phyloP scores from a whole-genome alignment of 2,329 filamentous ascomycete genomes.

The Calycina herbarum region DNA sequence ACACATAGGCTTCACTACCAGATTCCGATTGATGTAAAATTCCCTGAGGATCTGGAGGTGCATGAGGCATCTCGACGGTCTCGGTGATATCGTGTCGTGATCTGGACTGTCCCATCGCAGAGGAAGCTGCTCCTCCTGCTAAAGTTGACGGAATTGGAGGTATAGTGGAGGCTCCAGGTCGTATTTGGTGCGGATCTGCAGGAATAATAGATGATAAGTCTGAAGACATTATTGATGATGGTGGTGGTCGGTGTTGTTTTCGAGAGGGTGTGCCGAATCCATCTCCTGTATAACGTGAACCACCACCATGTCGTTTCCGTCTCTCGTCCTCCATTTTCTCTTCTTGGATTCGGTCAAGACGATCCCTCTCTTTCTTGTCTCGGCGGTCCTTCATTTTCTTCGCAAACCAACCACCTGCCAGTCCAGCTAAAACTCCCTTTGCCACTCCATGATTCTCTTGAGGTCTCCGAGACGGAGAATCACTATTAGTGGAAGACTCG shows the following conservation, averaged over 20 bases:
- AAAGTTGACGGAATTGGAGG: conserved; percentile 38
- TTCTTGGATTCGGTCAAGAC: conserved; percentile 40
- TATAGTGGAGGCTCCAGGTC: conserved; percentile 41
- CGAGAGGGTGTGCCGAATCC: conserved; percentile 55
- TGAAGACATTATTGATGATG: conserved; percentile 28
- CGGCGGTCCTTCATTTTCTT: conserved; percentile 62
- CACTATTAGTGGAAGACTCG: neutral
- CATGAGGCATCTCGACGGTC: conserved; percentile 52
- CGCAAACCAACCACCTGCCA: conserved; percentile 69
- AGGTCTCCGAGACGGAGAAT: conserved; percentile 59
- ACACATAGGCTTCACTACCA: conserved; percentile 46
- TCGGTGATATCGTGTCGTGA: conserved; percentile 43
- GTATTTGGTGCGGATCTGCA: conserved; percentile 38
- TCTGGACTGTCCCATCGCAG: conserved; percentile 34
- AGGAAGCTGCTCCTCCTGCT: conserved; percentile 15
- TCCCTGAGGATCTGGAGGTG: conserved; percentile 54
- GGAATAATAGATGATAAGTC: conserved; percentile 35
- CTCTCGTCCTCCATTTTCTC: conserved; percentile 56
- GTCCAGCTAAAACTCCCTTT: conserved; percentile 54
- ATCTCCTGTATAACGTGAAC: conserved; percentile 67
- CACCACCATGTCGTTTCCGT: conserved; percentile 54
- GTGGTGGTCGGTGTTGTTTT: conserved; percentile 32
- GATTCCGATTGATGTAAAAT: conserved; percentile 43
- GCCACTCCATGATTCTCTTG: conserved; percentile 44
- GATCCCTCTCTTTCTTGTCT: conserved; percentile 42